A percentile compares a stretch with the other conserved stretches of the same genome.
phyloP scores from a whole-genome alignment of 208 protist species.

The Lotmaria passim region DNA sequence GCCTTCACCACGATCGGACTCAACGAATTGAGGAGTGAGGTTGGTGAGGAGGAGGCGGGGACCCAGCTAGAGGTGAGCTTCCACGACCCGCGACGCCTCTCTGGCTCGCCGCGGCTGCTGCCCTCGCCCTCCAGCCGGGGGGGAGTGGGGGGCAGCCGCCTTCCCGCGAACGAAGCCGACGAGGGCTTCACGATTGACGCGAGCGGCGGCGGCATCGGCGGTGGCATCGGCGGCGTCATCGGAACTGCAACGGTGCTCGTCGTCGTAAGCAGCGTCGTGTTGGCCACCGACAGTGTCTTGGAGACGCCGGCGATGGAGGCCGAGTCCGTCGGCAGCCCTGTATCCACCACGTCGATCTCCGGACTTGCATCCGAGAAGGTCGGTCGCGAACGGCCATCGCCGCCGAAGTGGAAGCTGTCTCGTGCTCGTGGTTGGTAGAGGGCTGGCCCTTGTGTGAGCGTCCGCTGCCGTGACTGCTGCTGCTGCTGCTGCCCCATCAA shows the following conservation, averaged over 20 bases:
- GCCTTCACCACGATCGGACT: not conserved
- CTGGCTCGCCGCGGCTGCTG: not conserved
- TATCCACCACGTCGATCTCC: not conserved
- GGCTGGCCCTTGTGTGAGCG: not conserved
- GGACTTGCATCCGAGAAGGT: slow-evolving; percentile 4
- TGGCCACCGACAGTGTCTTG: not conserved
- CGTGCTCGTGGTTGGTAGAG: not conserved
- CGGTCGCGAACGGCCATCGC: not conserved
- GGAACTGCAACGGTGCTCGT: slow-evolving; percentile 5
- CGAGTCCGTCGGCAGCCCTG: not conserved
- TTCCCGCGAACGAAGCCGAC: slow-evolving; percentile 1
- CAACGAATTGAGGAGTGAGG: not conserved
- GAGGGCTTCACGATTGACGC: not conserved
- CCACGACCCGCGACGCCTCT: slow-evolving; percentile 8
- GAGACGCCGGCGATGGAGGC: not conserved
- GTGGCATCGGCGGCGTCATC: slow-evolving; percentile 5
- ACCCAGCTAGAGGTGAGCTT: slow-evolving; percentile 12
- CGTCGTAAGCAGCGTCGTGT: slow-evolving; percentile 13
- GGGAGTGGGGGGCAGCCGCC: slow-evolving; percentile 12
- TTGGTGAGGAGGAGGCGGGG: not conserved
- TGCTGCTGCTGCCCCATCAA: not conserved
- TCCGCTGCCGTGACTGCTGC: not conserved
- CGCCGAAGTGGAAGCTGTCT: not conserved
- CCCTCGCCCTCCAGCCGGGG: slow-evolving; percentile 4
- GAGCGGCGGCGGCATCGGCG: slow-evolving; percentile 6